Evolutionary conservation across 2,329 filamentous ascomycete genomes (phyloP).

Genomic region (Ophiostoma perfectum): DNA sequence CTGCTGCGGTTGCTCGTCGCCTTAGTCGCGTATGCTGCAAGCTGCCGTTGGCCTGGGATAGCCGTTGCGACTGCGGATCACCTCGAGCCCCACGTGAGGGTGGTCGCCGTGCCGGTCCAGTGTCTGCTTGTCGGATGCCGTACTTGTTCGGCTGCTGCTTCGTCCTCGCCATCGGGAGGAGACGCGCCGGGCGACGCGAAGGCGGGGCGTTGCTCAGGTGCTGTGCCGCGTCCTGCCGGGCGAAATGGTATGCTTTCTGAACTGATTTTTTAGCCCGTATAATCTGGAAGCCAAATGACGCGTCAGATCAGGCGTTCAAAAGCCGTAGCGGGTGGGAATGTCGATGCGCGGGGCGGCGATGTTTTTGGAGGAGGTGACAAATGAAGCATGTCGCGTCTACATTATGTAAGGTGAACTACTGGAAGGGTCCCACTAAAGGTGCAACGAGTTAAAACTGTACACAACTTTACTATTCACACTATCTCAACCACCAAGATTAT

Average conservation of each 20-base stretch:
- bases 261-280: no score
- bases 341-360: background rate
- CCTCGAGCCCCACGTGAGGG: background rate
- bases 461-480: background rate
- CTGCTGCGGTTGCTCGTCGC: background rate
- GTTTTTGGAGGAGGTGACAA: background rate
- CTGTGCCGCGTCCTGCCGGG: background rate
- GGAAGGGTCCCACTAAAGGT: background rate
- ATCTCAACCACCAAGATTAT: background rate
- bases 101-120: constrained; percentile 2
- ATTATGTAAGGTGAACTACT: background rate
- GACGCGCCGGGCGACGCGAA: background rate
- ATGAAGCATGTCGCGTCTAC: constrained; percentile 2
- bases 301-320: background rate
- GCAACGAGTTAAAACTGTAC: background rate
- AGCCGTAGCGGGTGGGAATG: background rate
- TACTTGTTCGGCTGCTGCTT: background rate
- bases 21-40: background rate
- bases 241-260: background rate
- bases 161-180: constrained; percentile 1
- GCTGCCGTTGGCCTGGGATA: background rate
- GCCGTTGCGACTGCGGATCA: background rate
- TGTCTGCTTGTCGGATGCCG: no score
- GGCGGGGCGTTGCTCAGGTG: background rate
- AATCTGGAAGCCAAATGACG: background rate